Conservation (phyloP, 1,284 basidiomycete genomes). For the Ganoderma multipileum region DNA sequence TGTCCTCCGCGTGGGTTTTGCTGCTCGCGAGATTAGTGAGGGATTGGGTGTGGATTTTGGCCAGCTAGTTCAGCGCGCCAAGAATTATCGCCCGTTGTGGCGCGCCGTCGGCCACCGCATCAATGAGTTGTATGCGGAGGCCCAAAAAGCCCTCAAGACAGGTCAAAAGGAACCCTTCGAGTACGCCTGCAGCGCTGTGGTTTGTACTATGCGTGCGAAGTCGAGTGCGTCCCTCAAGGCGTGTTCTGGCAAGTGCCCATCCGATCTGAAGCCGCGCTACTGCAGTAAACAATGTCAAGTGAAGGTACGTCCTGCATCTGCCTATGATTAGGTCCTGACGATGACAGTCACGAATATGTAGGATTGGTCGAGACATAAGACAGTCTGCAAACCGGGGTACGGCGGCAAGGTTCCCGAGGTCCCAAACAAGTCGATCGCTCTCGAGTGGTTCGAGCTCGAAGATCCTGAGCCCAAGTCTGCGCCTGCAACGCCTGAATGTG, state of each 20-base stretch:
- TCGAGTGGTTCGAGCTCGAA: not conserved
- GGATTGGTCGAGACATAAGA: not conserved
- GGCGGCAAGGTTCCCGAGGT: not conserved
- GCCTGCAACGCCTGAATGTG: not conserved
- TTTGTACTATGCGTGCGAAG: not conserved
- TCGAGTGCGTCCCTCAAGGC: not conserved
- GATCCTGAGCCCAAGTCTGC: not conserved
- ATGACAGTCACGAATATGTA: not conserved
- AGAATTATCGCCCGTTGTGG: conserved; percentile 16
- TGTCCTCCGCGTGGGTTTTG: conserved; percentile 14
- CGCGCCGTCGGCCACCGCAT: conserved; percentile 10
- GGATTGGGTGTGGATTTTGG: conserved; percentile 11
- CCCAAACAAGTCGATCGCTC: not conserved
- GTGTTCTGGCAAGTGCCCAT: not conserved
- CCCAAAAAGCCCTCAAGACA: not conserved
- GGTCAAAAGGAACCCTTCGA: not conserved
- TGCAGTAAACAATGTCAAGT: too few relatives aligned
- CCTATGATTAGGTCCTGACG: not conserved
- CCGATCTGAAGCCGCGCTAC: not conserved
- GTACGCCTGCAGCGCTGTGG: not conserved
- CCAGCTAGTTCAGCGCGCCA: conserved; percentile 2
- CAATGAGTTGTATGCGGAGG: conserved; percentile 16
- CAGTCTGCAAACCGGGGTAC: not conserved
- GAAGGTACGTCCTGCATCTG: not conserved
- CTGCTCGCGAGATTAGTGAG: conserved; percentile 14